Base-by-base conservation (phyloP, 2,329 filamentous ascomycete genomes). In the Hypoxylon sp. region DNA sequence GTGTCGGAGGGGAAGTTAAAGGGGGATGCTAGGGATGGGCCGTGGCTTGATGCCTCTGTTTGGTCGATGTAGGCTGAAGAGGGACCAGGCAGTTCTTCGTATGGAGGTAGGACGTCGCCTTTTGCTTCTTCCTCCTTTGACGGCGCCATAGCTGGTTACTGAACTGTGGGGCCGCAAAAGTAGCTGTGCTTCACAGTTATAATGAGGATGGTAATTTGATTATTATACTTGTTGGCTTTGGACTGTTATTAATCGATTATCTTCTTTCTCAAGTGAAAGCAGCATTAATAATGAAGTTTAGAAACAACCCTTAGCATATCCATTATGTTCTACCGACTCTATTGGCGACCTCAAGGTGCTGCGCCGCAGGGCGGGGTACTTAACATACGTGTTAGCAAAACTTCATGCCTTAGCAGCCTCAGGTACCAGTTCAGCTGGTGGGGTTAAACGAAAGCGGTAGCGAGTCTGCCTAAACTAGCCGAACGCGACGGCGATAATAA, bases 1-100 rank as follows among this genome's bases (percentile, higher is more conserved):
- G 69, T 64, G 29, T 76, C 74, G 0, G 75, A 63, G 1, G 82
- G 82, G 67, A 84, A 84, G 62, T 80, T 77, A 71, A 84, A 84
- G 0, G 82, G 82, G 1, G 75, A 69, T 0, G 78, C 75, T 5
- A 76, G 71, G 0, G 78, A 81, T 5, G 80, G 81, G 10, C 67
- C 71, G 11, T 65, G 26, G 14, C 50, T 42, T 13, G 67, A 17
- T 17, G 64, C 33, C 37, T 59, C 59, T 37, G 35, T 24, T 47
- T 58, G 35, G 42, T 3, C 14, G 4, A 24, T 3, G 11, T 26
- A 8, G 17, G 46, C 11, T 8, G 60, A 50, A 22, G 66, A 69
- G 1, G 62, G 61, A 6, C 42, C 60, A 6, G 67, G 19, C n/a
- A 53, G 22, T 5, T 71, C 68, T 8, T 73, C 53, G 59, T 76